Evolutionary conservation across 768 basidiomycete species (phyloP).

Genomic region (Lactarius deliciosus): DNA sequence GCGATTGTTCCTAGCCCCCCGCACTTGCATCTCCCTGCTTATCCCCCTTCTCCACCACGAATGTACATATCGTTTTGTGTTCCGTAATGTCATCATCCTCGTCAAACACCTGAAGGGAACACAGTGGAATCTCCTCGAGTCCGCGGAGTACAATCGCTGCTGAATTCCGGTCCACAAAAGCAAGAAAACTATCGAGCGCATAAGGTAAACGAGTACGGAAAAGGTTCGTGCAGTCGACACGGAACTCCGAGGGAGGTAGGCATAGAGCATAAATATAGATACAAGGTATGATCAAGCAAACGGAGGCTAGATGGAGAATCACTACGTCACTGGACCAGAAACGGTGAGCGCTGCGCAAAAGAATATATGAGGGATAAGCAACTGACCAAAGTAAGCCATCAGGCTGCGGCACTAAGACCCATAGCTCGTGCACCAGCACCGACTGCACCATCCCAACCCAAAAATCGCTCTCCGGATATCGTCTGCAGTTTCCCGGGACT

Average conservation of each 20-base stretch:
- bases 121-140: neutral
- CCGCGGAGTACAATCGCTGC: neutral
- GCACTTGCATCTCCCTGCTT: neutral
- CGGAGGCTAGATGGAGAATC: slow-evolving; percentile 8
- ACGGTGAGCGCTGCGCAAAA: slow-evolving; percentile 6
- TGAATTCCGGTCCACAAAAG: neutral
- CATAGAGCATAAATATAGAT: slow-evolving; percentile 18
- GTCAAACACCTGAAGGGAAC: neutral
- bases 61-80: neutral
- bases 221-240: neutral
- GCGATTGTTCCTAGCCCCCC: neutral
- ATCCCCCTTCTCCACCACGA: neutral
- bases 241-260: slow-evolving; percentile 1
- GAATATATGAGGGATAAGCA: neutral
- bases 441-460: slow-evolving; percentile 73
- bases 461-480: slow-evolving; percentile 58
- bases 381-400: slow-evolving; percentile 20
- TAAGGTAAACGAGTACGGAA: slow-evolving; percentile 14
- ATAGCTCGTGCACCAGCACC: slow-evolving; percentile 84
- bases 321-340: neutral
- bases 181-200: neutral
- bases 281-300: slow-evolving; percentile 20
- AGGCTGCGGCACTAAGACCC: slow-evolving; percentile 48
- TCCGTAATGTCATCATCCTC: neutral
- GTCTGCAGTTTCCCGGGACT: slow-evolving; percentile 34